Evolutionary conservation across 768 basidiomycete species (phyloP), one percentile per base, ranked within the genome.

Genomic region (Tylopilus felleus): DNA sequence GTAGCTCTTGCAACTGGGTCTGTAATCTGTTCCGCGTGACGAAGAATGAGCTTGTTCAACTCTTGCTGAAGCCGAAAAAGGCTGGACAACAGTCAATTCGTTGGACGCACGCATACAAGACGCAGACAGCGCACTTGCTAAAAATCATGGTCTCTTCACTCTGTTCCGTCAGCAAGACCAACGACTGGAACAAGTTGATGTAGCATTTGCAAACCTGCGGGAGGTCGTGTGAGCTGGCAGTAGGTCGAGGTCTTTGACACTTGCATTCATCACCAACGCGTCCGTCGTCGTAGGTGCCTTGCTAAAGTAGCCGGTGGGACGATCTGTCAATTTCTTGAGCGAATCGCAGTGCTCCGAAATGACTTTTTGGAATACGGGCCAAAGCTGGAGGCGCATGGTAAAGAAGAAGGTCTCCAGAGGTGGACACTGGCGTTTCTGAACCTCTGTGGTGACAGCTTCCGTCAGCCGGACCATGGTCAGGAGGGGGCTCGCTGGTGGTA

Each of bases 111-210:
- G 5, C 14, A 9, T 31, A 40, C 35, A 41, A 16, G n/a, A 28
- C 47, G 19, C n/a, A 17, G 12, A 14, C 10, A 28, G 66, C 84
- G 60, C 65, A 96, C 96, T 94, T 94, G 22, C 88, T 84, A 65
- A 97, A 97, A 44, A 98, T 89, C 94, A 98, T 97, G 9, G 91
- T 91, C 67, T 97, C 95, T 60, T 97, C 93, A 39, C 84, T 86
- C 56, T 90, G 86, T 36, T 80, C 81, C 4, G 90, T 91, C 58
- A 99, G 73, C 27, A 83, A 80, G 21, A 95, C 83, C 58, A 94
- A 84, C 2, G 88, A 84, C 55, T 84, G 86, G 76, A 98, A 98
- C 63, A 97, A 67, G 16, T 75, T 75, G 14, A 86, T 77, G 69
- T 98, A 99, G 53, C 85, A 82, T 47, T 77, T 79, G 66, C 88